Evolutionary conservation across 83 land plant species (phyloP), one percentile per base, ranked within the genome.

Genomic region (Thuja plicata): DNA sequence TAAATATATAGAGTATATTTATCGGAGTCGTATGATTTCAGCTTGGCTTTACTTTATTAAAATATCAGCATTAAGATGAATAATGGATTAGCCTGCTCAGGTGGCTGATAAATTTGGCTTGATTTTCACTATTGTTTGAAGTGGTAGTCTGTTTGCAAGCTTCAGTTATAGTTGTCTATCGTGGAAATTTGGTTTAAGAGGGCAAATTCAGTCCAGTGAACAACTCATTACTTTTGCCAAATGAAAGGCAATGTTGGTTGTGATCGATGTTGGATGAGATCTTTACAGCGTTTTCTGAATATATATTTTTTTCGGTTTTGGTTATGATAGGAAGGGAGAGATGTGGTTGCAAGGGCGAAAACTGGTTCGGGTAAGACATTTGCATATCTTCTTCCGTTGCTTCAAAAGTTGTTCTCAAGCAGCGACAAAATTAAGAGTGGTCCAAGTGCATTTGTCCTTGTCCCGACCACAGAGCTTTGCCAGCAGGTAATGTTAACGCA

Each of bases 311-410:
- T 70, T 5, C 37, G 43, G 21, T 1, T 32, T 52, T 74, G 43
- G 71, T 57, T 84, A 6, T 88, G 27, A 60, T 55, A 97, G 96
- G 94, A 95, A 92, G 99, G 99, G 3, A 98, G 96, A 88, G 99
- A 98, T 90, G 96, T 98, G 35, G 99, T 98, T 13, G 99, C 99
- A 3, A 77, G 95, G 87, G 99, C 99, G 12, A 96, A 94, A 87
- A 98, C 99, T 5, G 99, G 99, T 21, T 97, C 99, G 0, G 99
- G 99, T 52, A 98, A 98, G 84, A 97, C 99, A 48, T 93, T 95
- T 85, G 97, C 99, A 3, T 98, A 97, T 86, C 92, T 98, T 40
- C 94, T 97, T 79, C 99, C 99, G 0, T 74, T 97, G 93, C 93
- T 98, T 74, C 99, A 98, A 87, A 96, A 95, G 91, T 88, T 95